Evolutionary conservation across 768 basidiomycete genomes (phyloP).

Genomic region (Lactarius akahatsu): DNA sequence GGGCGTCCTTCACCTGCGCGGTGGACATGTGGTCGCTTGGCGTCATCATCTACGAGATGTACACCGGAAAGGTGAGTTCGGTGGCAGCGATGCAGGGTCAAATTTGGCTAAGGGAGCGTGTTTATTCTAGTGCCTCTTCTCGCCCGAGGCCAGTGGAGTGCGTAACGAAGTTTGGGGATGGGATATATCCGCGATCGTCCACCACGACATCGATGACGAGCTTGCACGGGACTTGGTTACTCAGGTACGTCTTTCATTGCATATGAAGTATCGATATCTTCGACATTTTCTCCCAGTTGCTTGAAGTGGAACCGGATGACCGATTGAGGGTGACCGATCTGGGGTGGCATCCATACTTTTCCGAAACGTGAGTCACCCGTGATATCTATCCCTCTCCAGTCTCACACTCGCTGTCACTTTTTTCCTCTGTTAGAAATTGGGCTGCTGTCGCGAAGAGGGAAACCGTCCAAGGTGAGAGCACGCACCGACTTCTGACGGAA

Average conservation of each 20-base stretch:
- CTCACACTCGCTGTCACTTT: background rate
- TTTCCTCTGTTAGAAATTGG: constrained; percentile 4
- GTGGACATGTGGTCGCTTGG: constrained; percentile 27
- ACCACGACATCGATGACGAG: constrained; percentile 4
- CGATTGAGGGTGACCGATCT: constrained; percentile 13
- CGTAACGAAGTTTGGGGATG: constrained; percentile 23
- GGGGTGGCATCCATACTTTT: constrained; percentile 3
- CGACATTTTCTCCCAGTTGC: constrained; percentile 3
- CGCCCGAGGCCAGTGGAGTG: background rate
- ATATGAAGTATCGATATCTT: background rate
- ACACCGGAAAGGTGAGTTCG: constrained; percentile 3
- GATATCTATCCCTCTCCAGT: too few relatives aligned
- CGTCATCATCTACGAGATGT: constrained; percentile 23
- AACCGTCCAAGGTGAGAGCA: background rate
- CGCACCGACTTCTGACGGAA: background rate
- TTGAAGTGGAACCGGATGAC: constrained; percentile 10
- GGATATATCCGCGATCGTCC: constrained; percentile 16
- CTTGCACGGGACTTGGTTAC: constrained; percentile 12
- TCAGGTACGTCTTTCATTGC: background rate
- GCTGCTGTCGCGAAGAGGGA: background rate
- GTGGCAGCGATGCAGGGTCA: background rate
- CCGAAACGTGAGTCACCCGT: constrained; percentile 3
- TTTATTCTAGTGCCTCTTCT: constrained; percentile 16
- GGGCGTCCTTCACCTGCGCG: constrained; percentile 13
- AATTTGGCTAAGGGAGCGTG: background rate